Conservation (phyloP, 495 filamentous ascomycete genomes). For the Aspergillus heteromorphus region DNA sequence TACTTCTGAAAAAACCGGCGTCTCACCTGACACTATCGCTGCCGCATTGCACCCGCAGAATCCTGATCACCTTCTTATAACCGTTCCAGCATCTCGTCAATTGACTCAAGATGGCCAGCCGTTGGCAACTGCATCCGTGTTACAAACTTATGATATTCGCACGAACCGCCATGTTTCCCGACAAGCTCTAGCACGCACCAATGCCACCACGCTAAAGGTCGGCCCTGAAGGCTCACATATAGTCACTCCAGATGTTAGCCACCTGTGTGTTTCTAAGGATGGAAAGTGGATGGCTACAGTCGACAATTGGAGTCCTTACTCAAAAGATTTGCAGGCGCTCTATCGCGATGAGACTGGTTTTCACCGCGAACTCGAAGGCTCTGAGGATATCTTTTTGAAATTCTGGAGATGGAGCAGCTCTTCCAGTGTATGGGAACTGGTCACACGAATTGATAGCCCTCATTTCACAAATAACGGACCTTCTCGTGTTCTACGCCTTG, state of each 20-base stretch:
- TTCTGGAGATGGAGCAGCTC: slow-evolving; percentile 78
- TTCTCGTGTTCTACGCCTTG: slow-evolving; percentile 63
- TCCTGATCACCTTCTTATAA: slow-evolving; percentile 54
- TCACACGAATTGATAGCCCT: slow-evolving; percentile 75
- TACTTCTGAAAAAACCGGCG: not conserved
- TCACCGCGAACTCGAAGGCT: slow-evolving; percentile 35
- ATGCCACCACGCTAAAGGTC: slow-evolving; percentile 71
- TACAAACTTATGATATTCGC: slow-evolving; percentile 81
- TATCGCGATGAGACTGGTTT: slow-evolving; percentile 35
- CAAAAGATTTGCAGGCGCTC: slow-evolving; percentile 53
- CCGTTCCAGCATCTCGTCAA: slow-evolving; percentile 49
- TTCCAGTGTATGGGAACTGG: slow-evolving; percentile 61
- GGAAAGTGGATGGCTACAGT: slow-evolving; percentile 89
- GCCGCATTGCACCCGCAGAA: slow-evolving; percentile 53
- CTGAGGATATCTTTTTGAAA: slow-evolving; percentile 73
- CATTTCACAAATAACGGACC: slow-evolving; percentile 53
- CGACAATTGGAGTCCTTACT: slow-evolving; percentile 79
- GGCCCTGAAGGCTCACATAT: slow-evolving; percentile 64
- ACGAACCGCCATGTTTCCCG: slow-evolving; percentile 67
- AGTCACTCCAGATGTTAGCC: slow-evolving; percentile 65
- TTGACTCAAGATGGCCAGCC: slow-evolving; percentile 25
- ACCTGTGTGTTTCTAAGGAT: slow-evolving; percentile 66
- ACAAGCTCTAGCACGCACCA: slow-evolving; percentile 84
- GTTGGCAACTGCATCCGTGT: slow-evolving; percentile 43
- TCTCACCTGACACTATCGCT: slow-evolving; percentile 3